Evolutionary conservation across 352 stramenopile genomes (phyloP), one percentile per base, ranked within the genome.

Genomic region (Peronospora destructor): DNA sequence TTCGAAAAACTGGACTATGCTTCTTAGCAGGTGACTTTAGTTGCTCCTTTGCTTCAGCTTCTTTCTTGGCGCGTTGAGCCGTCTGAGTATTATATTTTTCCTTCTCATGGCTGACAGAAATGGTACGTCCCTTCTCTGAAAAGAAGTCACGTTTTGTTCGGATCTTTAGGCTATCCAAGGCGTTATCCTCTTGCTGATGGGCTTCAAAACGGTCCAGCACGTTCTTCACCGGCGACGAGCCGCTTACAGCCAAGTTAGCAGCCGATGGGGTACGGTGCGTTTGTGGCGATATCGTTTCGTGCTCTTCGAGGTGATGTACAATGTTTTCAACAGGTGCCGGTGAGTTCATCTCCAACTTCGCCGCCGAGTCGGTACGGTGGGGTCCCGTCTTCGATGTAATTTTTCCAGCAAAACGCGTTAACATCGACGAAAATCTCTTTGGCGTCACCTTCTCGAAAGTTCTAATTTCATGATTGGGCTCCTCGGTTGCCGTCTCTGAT

Each of bases 91-190:
- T 57, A 28, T 64, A 71, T 36, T 71, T 75, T 23, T 75, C 50
- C 19, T 49, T 66, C 45, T 75, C 66, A 5, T 63, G 32, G 16
- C 50, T 61, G 0, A 75, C 66, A 10, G 43, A 56, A 37, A 75
- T 69, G 26, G 58, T 75, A 6, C 52, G 66, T 41, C 67, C 53
- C 6, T 60, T 68, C 4, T 67, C 71, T 8, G 58, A 61, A 41
- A 84, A 84, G 26, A 81, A 84, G 16, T 68, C 61, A 34, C 73
- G 73, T 45, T 81, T 73, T 13, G 73, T 84, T 21, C 73, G 69
- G 38, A 81, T 63, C 33, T 73, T 70, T 4, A 84, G 54, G 6
- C 45, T 61, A 11, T 79, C 73, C 21, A 87, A 54, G 1, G 56
- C 59, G 36, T 82, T 68, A 6, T 71, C 41, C 21, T 77, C 64